phyloP scores from a whole-genome alignment of 257 asterid genomes.

The Cinchona pubescens region DNA sequence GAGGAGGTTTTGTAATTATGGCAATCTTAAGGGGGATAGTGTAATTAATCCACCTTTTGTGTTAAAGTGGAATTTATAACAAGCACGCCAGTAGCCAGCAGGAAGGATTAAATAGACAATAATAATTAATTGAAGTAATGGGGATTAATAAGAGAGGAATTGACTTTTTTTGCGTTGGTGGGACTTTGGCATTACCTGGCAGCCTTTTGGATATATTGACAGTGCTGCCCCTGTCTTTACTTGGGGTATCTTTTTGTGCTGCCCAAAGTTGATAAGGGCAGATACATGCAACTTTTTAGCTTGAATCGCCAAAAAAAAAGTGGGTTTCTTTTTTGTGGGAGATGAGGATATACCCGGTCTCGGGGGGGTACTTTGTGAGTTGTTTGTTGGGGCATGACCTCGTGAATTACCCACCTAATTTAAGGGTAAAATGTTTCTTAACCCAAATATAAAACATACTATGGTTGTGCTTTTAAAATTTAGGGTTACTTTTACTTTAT shows the following conservation, averaged over 20 bases:
- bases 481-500: too few species aligned
- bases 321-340: not conserved
- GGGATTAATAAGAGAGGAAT: not conserved
- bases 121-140: not conserved
- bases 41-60: not conserved
- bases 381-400: too few species aligned
- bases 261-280: conserved; percentile 23
- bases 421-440: too few species aligned
- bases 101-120: not conserved
- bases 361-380: not conserved
- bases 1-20: too few species aligned
- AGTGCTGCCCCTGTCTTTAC: conserved; percentile 25
- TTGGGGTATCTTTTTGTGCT: conserved; percentile 25
- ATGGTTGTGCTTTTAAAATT: too few species aligned
- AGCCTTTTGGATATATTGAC: conserved; percentile 31
- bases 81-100: too few species aligned
- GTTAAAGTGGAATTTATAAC: too few species aligned
- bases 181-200: conserved; percentile 40
- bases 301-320: not conserved
- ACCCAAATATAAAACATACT: too few species aligned
- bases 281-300: not conserved
- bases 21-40: not conserved
- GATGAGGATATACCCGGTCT: too few species aligned
- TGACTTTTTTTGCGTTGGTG: conserved; percentile 18
- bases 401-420: too few species aligned